Percentiles rank a stretch among this genome's conserved stretches.
Conservation (phyloP, 2,329 filamentous ascomycete species). For the Alternaria infectoria region DNA sequence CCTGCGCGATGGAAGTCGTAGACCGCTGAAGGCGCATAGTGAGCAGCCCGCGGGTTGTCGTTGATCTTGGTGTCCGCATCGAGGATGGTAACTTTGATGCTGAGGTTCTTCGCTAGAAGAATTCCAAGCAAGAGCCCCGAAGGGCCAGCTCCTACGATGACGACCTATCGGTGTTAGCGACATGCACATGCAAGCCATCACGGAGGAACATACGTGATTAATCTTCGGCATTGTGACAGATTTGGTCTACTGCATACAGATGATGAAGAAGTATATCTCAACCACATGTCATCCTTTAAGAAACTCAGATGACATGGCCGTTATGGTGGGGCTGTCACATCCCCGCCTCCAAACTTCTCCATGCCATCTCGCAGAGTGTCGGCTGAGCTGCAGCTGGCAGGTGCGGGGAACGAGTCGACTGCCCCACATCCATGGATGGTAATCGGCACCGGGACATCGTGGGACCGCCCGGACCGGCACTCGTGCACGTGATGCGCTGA, state of each 20-base stretch:
- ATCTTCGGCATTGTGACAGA: slow-evolving; percentile 36
- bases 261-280: slow-evolving; percentile 5
- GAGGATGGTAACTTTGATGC: slow-evolving; percentile 61
- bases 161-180: slow-evolving; percentile 27
- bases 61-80: slow-evolving; percentile 63
- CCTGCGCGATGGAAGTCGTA: slow-evolving; percentile 66
- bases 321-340: slow-evolving; percentile 25
- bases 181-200: not conserved
- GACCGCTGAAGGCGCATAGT: slow-evolving; percentile 65
- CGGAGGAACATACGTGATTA: slow-evolving; percentile 33
- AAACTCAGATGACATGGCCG: not conserved
- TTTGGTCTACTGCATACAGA: slow-evolving; percentile 1
- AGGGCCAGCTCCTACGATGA: slow-evolving; percentile 42
- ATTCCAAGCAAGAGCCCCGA: slow-evolving; percentile 49
- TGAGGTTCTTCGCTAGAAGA: slow-evolving; percentile 58
- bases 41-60: slow-evolving; percentile 66
- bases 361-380: slow-evolving; percentile 5
- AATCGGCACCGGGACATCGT: slow-evolving; percentile 14
- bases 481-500: slow-evolving; percentile 11
- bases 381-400: slow-evolving; percentile 11
- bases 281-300: slow-evolving; percentile 9
- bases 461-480: slow-evolving; percentile 1
- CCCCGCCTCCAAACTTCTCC: slow-evolving; percentile 16
- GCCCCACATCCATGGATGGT: slow-evolving; percentile 20
- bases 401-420: slow-evolving; percentile 22